Conservation (phyloP, 805 yeast species). For the Candida sakaeoensis region DNA sequence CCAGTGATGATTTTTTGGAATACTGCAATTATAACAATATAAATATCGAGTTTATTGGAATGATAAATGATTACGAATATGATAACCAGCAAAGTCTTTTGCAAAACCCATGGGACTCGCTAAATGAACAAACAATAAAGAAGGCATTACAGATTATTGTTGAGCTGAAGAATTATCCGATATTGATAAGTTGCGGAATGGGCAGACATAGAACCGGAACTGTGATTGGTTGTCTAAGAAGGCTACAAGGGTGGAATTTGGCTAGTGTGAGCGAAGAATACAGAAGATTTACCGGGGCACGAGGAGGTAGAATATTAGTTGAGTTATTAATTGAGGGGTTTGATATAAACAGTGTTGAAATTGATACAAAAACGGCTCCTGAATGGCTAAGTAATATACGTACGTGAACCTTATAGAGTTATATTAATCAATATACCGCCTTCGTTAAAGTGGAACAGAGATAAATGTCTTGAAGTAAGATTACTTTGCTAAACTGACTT, state of each 20-base stretch:
- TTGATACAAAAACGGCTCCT: conserved; percentile 29
- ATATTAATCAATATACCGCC: no score
- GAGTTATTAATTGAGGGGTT: conserved; percentile 78
- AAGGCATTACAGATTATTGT: conserved; percentile 76
- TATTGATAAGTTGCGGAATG: conserved; percentile 96
- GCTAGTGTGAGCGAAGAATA: conserved; percentile 91
- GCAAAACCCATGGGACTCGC: conserved; percentile 91
- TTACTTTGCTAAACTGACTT: no score
- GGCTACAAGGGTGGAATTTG: conserved; percentile 96
- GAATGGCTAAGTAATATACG: conserved; percentile 10
- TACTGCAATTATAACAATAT: conserved; percentile 74
- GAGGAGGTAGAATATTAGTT: conserved; percentile 89
- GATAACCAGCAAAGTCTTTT: conserved; percentile 23
- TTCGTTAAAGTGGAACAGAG: no score
- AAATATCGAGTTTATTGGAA: conserved; percentile 76
- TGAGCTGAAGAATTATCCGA: conserved; percentile 71
- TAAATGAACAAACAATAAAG: conserved; percentile 76
- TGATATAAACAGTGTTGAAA: conserved; percentile 33
- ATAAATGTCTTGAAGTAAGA: no score
- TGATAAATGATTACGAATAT: conserved; percentile 54
- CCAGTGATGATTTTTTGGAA: conserved; percentile 79
- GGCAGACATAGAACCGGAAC: conserved; percentile 98
- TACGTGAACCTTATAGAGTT: no score
- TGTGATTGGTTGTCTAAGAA: conserved; percentile 86
- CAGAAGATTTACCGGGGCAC: conserved; percentile 85